Percentiles rank a stretch among this genome's conserved stretches.
Evolutionary conservation across 2,329 filamentous ascomycete genomes (phyloP).

Genomic region (Endocalyx cinctus): DNA sequence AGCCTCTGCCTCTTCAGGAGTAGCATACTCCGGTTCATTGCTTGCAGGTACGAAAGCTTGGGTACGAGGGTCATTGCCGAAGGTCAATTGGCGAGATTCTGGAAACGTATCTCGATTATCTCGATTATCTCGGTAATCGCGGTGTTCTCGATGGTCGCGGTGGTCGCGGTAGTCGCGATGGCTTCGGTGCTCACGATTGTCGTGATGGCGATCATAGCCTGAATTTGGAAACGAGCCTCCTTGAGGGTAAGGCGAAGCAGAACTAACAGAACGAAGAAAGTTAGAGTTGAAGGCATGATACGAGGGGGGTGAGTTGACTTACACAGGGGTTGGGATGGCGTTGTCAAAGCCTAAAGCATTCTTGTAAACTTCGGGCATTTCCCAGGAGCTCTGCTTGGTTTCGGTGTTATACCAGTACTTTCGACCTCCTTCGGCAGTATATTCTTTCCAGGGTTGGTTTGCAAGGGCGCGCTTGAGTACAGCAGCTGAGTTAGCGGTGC

Average conservation of each 20-base stretch:
- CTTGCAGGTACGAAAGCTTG: conserved; percentile 58
- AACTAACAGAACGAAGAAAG: conserved; percentile 5
- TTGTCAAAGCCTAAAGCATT: conserved; percentile 61
- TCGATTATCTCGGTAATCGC: conserved; percentile 14
- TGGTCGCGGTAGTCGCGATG: conserved; percentile 10
- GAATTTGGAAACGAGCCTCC: conserved; percentile 39
- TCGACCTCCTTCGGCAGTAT: conserved; percentile 77
- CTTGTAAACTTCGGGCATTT: conserved; percentile 82
- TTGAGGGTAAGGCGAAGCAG: conserved; percentile 26
- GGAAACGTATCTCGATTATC: conserved; percentile 37
- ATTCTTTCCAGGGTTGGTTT: conserved; percentile 88
- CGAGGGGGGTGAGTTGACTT: conserved; percentile 16
- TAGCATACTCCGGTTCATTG: conserved; percentile 74
- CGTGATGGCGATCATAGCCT: conserved; percentile 31
- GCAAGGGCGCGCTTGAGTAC: conserved; percentile 68
- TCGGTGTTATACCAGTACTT: conserved; percentile 96
- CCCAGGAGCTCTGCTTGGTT: conserved; percentile 90
- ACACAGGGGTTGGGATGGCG: conserved; percentile 40
- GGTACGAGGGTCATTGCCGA: conserved; percentile 50
- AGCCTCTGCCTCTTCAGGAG: conserved; percentile 81
- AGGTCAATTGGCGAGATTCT: conserved; percentile 55
- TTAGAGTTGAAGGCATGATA: conserved; percentile 7
- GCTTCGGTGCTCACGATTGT: conserved; percentile 16
- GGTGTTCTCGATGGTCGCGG: conserved; percentile 9
- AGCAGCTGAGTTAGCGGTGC: too few species aligned